phyloP scores from a whole-genome alignment of 129 eudicot species.

The Flaveria brownii region DNA sequence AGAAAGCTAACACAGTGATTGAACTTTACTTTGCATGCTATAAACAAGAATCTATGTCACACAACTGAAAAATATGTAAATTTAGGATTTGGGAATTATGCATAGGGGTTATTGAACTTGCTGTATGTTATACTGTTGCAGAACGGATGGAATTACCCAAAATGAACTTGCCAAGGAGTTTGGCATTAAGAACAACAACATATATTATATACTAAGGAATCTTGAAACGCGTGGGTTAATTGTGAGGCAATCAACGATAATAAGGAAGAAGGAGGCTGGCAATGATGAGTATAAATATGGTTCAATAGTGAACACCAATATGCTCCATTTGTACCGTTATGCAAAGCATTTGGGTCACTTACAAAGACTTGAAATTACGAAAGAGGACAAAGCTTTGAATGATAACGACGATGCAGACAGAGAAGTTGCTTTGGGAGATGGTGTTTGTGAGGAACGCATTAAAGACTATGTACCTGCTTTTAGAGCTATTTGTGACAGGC shows the following conservation, averaged over 20 bases:
- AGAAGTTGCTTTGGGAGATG: slow-evolving; percentile 38
- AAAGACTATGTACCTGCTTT: slow-evolving; percentile 69
- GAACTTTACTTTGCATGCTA: background rate
- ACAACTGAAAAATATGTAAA: background rate
- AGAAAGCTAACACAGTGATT: background rate
- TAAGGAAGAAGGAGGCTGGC: slow-evolving; percentile 63
- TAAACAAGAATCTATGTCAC: background rate
- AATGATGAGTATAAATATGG: slow-evolving; percentile 42
- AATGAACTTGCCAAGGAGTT: slow-evolving; percentile 79
- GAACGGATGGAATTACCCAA: slow-evolving; percentile 78
- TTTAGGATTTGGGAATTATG: slow-evolving; percentile 2
- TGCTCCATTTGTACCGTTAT: slow-evolving; percentile 77
- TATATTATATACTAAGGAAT: slow-evolving; percentile 55
- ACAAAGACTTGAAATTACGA: slow-evolving; percentile 79
- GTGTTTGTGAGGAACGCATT: slow-evolving; percentile 45
- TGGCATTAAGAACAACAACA: slow-evolving; percentile 56
- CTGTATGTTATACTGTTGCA: slow-evolving; percentile 35
- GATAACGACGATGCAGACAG: slow-evolving; percentile 43
- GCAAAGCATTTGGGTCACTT: slow-evolving; percentile 78
- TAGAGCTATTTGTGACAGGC: slow-evolving; percentile 72
- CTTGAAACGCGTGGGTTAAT: slow-evolving; percentile 89
- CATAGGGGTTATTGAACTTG: slow-evolving; percentile 24
- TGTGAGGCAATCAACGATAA: slow-evolving; percentile 69
- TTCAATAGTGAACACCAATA: slow-evolving; percentile 67
- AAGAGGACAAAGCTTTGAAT: slow-evolving; percentile 48